Evolutionary conservation across 805 yeast species (phyloP).

Genomic region (Starmerella apicola): DNA sequence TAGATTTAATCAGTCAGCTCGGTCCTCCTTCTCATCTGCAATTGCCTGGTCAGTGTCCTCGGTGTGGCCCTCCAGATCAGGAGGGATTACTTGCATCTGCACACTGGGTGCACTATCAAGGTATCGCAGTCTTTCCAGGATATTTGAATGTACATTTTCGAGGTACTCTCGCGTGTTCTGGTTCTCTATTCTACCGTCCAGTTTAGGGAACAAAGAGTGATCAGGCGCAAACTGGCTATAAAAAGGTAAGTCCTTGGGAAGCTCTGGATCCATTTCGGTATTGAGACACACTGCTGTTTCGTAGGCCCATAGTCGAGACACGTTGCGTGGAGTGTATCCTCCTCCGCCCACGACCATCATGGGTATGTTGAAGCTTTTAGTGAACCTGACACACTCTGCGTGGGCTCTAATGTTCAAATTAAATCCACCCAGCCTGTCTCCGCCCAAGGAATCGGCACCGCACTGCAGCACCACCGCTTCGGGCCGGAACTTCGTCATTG

Average conservation of each 20-base stretch:
- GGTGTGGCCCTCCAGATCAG: slow-evolving; percentile 35
- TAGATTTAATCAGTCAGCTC: too few relatives aligned
- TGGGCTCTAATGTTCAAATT: slow-evolving; percentile 88
- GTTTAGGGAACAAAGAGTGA: slow-evolving; percentile 69
- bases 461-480: slow-evolving; percentile 94
- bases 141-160: slow-evolving; percentile 62
- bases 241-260: slow-evolving; percentile 66
- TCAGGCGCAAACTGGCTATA: slow-evolving; percentile 83
- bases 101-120: slow-evolving; percentile 91
- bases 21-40: slow-evolving; percentile 24
- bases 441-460: slow-evolving; percentile 95
- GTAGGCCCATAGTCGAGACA: slow-evolving; percentile 87
- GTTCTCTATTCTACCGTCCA: slow-evolving; percentile 73
- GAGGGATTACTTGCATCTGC: slow-evolving; percentile 82
- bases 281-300: slow-evolving; percentile 83
- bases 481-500: slow-evolving; percentile 78
- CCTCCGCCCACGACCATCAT: slow-evolving; percentile 95
- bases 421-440: slow-evolving; percentile 92
- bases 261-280: slow-evolving; percentile 57
- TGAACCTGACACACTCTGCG: slow-evolving; percentile 87
- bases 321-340: slow-evolving; percentile 96
- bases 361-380: slow-evolving; percentile 76
- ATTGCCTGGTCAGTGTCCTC: slow-evolving; percentile 30
- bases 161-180: slow-evolving; percentile 72
- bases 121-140: slow-evolving; percentile 68